phyloP scores from a whole-genome alignment of 805 yeast genomes.

The Nakazawaea populi region DNA sequence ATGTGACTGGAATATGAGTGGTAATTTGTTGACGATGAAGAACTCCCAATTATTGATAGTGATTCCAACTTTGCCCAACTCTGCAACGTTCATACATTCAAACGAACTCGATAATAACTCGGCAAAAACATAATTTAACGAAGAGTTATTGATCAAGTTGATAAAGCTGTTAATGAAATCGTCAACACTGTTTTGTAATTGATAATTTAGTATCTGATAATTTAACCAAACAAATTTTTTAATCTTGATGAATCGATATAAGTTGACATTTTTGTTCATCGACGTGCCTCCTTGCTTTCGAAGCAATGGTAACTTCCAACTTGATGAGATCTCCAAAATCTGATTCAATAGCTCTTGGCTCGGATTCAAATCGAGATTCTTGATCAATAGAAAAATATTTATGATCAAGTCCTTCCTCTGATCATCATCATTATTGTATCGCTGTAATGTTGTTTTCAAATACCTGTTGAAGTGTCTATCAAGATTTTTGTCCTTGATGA shows the following conservation, averaged over 20 bases:
- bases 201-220: conserved; percentile 3
- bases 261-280: background rate
- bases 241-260: conserved; percentile 1
- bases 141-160: conserved; percentile 1
- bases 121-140: conserved; percentile 3
- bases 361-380: background rate
- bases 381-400: background rate
- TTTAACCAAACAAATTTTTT: conserved; percentile 9
- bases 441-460: background rate
- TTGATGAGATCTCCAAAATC: background rate
- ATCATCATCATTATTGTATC: background rate
- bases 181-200: conserved; percentile 1
- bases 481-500: conserved; percentile 1
- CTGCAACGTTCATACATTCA: conserved; percentile 5
- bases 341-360: conserved; percentile 2
- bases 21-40: conserved; percentile 6
- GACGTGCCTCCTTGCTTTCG: background rate
- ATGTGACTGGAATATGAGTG: background rate
- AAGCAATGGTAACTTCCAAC: background rate
- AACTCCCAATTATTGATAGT: conserved; percentile 4
- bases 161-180: conserved; percentile 6
- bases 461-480: conserved; percentile 3
- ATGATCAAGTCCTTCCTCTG: background rate
- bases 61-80: background rate
- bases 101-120: conserved; percentile 7